These are phyloP conservation scores for Auxenochlorella protothecoides DNA, from an alignment of 139 green algal genomes.

Conservation along the genomic window DNA sequence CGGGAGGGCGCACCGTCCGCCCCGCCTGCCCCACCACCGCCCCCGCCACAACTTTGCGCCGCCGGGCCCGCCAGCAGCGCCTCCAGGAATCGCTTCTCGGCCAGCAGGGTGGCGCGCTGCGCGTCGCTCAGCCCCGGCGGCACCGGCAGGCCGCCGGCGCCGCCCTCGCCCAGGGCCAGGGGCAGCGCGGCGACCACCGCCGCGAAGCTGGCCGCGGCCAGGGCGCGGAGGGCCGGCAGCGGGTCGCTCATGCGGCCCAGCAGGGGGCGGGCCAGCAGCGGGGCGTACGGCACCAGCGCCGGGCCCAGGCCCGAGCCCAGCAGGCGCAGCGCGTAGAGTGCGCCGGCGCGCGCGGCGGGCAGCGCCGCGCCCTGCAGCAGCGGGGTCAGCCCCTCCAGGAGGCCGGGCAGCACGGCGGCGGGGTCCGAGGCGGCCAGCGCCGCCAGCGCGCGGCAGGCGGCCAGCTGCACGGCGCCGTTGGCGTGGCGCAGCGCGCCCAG, in stretches of 20 bases:
- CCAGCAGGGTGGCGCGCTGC: conserved; percentile 27
- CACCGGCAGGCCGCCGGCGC: background rate
- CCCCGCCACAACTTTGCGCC: conserved; percentile 6
- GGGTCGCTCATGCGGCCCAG: conserved; percentile 82
- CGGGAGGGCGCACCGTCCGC: no score
- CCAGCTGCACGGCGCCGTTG: conserved; percentile 33
- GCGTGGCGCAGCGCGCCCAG: conserved; percentile 20
- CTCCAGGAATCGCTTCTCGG: conserved; percentile 70
- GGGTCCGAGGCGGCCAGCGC: conserved; percentile 29
- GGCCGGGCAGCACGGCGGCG: conserved; percentile 34
- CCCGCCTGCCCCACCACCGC: conserved; percentile 1
- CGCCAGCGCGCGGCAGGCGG: conserved; percentile 28
- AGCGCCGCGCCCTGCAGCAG: conserved; percentile 4
- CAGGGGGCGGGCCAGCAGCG: conserved; percentile 80
- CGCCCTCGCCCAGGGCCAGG: conserved; percentile 62
- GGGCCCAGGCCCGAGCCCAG: conserved; percentile 33
- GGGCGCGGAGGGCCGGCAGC: conserved; percentile 30
- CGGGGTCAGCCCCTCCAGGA: conserved; percentile 39
- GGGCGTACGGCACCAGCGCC: conserved; percentile 62
- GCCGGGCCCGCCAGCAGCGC: conserved; percentile 82
- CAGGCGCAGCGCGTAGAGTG: conserved; percentile 12
- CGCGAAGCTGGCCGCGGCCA: conserved; percentile 67
- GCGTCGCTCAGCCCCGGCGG: conserved; percentile 49
- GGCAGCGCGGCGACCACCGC: conserved; percentile 75
- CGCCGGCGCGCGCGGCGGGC: conserved; percentile 9